These are phyloP conservation scores for Raphidocelis subcapitata DNA, from an alignment of 139 green algal genomes.

Conservation along the genomic window DNA sequence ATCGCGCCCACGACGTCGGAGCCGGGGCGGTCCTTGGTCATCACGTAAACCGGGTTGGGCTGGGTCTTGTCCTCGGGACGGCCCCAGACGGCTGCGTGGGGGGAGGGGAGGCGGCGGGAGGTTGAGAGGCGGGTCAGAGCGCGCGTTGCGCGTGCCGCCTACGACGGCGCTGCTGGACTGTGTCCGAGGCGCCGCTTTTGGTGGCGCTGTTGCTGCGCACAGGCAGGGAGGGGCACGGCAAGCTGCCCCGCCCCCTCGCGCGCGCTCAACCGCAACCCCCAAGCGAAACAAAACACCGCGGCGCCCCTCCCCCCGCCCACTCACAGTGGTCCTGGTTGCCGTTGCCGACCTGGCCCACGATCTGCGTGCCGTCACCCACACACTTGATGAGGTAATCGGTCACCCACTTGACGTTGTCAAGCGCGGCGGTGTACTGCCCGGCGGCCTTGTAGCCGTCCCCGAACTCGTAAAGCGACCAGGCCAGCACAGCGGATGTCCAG, in stretches of 20 bases:
- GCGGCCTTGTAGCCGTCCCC: slow-evolving; percentile 7
- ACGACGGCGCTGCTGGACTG: too few species aligned
- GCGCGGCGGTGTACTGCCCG: slow-evolving; percentile 2
- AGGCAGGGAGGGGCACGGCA: too few species aligned
- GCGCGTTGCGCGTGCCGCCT: too few species aligned
- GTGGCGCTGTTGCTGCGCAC: too few species aligned
- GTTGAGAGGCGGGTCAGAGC: too few species aligned
- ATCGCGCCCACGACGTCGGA: slow-evolving; percentile 31
- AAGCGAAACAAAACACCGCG: too few species aligned
- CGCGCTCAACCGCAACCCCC: too few species aligned
- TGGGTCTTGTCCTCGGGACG: slow-evolving; percentile 23
- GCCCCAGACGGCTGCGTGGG: slow-evolving; percentile 22
- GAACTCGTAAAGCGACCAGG: slow-evolving; percentile 41
- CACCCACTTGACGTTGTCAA: slow-evolving; percentile 26
- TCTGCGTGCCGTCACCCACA: slow-evolving; percentile 17
- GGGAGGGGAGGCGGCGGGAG: too few species aligned
- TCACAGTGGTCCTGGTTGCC: slow-evolving; percentile 11
- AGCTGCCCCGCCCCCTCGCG: too few species aligned
- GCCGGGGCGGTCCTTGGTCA: slow-evolving; percentile 18
- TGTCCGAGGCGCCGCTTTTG: too few species aligned
- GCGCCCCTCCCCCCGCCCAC: neutral
- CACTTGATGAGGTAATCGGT: slow-evolving; percentile 33
- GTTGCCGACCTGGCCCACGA: slow-evolving; percentile 21
- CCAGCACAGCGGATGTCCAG: slow-evolving; percentile 42
- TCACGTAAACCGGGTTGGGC: slow-evolving; percentile 23